Evolutionary conservation across 2,329 filamentous ascomycete species (phyloP), one percentile per base, ranked within the genome.

Genomic region (Pezicula neosporulosa): DNA sequence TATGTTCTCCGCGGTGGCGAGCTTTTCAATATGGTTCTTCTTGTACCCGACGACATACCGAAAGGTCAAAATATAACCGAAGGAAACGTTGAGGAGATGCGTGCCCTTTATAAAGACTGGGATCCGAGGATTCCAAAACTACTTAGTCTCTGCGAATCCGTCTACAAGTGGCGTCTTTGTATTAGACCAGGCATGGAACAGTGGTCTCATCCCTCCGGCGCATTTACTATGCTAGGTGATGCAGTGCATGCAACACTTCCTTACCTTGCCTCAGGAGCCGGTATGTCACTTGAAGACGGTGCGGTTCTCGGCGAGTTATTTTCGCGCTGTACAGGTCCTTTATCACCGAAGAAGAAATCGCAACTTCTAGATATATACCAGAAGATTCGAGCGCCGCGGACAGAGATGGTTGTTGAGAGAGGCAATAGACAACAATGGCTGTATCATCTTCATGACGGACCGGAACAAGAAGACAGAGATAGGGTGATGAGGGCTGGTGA

Each of bases 161-260:
- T 85, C 0, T 73, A 74, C 46, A 63, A 86, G 85, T 86, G 82
- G 82, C 71, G 78, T 2, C 66, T 85, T 0, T 81, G 77, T 63
- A 82, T 81, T 51, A 72, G 81, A 1, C 74, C 74, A 1, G 75
- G 75, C 5, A 71, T 83, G 36, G 72, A 75, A n/a, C 69, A 70
- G 1, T 86, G 83, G 83, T 78, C 73, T 0, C 76, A 85, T 55
- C 66, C 74, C 0, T 77, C 73, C 0, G 81, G 75, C 0, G 69
- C 77, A 0, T 83, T 83, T 58, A 77, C 79, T 0, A 74, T 86
- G 60, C 70, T 86, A 0, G 83, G 84, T 0, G 83, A 87, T 58
- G 80, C 82, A 0, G 81, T 82, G 2, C 82, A 87, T 55, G 82
- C 83, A 1, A 86, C 81, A 0, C 69, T 87, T 0, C 84, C 83